Conservation (phyloP, 306 rosid species). For the Clitoria ternatea region DNA sequence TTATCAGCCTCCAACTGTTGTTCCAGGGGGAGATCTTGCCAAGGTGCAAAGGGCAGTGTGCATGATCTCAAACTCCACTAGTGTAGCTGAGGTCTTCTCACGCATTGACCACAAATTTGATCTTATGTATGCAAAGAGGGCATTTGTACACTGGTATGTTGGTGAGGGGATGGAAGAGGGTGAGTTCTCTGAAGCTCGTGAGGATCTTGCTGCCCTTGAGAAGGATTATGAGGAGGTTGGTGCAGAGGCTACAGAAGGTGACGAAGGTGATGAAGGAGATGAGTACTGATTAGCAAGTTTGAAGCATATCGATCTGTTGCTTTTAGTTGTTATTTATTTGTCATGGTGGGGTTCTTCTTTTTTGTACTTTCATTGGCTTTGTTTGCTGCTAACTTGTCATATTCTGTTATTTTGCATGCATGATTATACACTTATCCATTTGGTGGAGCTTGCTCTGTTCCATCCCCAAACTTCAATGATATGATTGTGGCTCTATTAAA, state of each 20-base stretch:
- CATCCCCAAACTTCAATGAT: conserved; percentile 11
- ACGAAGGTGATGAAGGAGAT: conserved; percentile 61
- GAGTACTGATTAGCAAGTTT: conserved; percentile 40
- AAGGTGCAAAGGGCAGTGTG: conserved; percentile 81
- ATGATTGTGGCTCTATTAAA: conserved; percentile 13
- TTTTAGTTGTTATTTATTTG: not conserved
- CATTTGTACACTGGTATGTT: conserved; percentile 85
- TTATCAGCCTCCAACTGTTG: conserved; percentile 84
- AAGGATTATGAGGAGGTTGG: conserved; percentile 81
- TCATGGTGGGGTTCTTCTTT: not conserved
- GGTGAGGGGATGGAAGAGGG: conserved; percentile 94
- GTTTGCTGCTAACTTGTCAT: not conserved
- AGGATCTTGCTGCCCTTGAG: conserved; percentile 81
- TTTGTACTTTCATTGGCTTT: not conserved
- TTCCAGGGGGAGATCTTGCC: conserved; percentile 83
- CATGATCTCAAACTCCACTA: conserved; percentile 84
- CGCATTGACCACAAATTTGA: conserved; percentile 82
- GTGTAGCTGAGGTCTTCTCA: conserved; percentile 79
- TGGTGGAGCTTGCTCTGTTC: conserved; percentile 1
- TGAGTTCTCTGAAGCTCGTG: conserved; percentile 83
- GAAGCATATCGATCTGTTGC: not conserved
- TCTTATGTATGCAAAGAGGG: conserved; percentile 83
- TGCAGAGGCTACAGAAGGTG: conserved; percentile 65
- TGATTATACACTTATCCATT: not conserved
- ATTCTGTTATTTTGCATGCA: not conserved